Conservation (phyloP, 345 rosid species). For the Firmiana major region DNA sequence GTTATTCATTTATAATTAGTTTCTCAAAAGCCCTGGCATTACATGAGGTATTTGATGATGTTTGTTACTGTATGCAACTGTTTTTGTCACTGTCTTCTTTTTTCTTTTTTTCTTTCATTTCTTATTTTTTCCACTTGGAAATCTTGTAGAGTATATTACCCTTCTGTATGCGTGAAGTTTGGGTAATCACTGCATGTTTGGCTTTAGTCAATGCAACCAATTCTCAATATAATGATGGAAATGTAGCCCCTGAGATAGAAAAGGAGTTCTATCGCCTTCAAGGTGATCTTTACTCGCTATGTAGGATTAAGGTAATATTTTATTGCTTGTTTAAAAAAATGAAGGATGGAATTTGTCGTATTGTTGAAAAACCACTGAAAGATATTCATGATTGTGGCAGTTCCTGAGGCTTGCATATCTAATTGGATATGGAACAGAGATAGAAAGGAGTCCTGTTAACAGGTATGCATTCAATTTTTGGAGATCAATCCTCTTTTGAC, state of each 20-base stretch:
- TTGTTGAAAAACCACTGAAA: constrained; percentile 17
- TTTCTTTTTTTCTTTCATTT: background rate
- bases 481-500: background rate
- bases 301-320: constrained; percentile 75
- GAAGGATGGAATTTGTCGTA: background rate
- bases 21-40: constrained; percentile 67
- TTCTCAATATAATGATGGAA: constrained; percentile 64
- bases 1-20: constrained; percentile 75
- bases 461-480: constrained; percentile 43
- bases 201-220: constrained; percentile 66
- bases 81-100: background rate
- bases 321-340: constrained; percentile 7
- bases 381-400: constrained; percentile 47
- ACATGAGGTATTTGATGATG: constrained; percentile 57
- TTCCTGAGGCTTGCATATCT: constrained; percentile 94
- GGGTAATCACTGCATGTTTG: constrained; percentile 91
- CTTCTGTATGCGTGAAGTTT: constrained; percentile 66
- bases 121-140: background rate
- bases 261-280: constrained; percentile 89
- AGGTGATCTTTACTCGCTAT: constrained; percentile 92
- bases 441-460: constrained; percentile 94
- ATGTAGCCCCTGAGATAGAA: constrained; percentile 65
- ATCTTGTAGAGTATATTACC: constrained; percentile 14
- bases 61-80: background rate
- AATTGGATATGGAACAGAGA: constrained; percentile 80